Percentiles rank a stretch among this genome's conserved stretches.
Evolutionary conservation across 331 rosid species (phyloP).

Genomic region (Erythrophleum ivorense): DNA sequence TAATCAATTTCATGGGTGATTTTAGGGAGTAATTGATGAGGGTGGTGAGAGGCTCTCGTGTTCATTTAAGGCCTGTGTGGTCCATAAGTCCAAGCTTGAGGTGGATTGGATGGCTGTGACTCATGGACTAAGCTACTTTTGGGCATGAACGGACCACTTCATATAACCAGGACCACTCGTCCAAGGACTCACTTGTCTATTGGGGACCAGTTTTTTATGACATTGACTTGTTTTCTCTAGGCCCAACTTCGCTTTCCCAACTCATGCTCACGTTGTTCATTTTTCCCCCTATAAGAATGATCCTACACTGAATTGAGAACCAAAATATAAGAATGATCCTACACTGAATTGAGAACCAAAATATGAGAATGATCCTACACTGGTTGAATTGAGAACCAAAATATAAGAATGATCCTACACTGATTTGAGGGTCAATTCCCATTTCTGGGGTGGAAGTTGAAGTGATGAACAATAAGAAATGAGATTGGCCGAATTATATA

Average conservation of each 20-base stretch:
- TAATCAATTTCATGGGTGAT: conserved; percentile 56
- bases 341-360: too few relatives aligned
- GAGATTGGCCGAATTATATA: background rate
- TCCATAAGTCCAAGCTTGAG: conserved; percentile 47
- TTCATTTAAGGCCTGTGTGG: conserved; percentile 47
- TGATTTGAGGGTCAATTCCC: background rate
- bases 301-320: too few relatives aligned
- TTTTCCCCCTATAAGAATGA: too few relatives aligned
- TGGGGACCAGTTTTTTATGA: conserved; percentile 43
- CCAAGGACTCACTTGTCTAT: conserved; percentile 34
- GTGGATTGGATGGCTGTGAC: conserved; percentile 46
- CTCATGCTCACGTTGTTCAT: background rate
- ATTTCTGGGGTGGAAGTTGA: conserved; percentile 23
- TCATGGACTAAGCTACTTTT: conserved; percentile 51
- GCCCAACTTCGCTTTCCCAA: conserved; percentile 39
- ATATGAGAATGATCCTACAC: too few relatives aligned
- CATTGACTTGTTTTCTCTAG: conserved; percentile 40
- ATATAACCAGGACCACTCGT: conserved; percentile 53
- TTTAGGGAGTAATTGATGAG: conserved; percentile 41
- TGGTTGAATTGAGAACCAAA: background rate
- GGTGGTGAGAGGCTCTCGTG: conserved; percentile 35
- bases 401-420: background rate
- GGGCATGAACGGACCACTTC: conserved; percentile 48
- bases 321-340: too few relatives aligned
- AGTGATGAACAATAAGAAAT: background rate